phyloP scores from a whole-genome alignment of 1,139 yeast genomes.

The Waltiozyma sp. region DNA sequence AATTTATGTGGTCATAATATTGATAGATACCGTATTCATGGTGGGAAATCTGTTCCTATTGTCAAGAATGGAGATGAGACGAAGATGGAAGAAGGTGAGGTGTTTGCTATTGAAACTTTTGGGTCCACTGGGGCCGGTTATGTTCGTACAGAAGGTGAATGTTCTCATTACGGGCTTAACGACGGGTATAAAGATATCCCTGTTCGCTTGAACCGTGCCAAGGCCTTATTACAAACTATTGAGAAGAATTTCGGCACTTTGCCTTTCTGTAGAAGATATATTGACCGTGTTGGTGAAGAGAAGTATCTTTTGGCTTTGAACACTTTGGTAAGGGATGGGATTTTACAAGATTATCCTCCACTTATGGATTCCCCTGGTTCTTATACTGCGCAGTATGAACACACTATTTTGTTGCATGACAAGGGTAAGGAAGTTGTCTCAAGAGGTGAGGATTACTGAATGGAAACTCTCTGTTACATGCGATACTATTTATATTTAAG shows the following conservation, averaged over 20 bases:
- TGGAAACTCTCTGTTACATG: not conserved
- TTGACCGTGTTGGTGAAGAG: constrained; percentile 87
- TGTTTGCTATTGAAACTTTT: constrained; percentile 95
- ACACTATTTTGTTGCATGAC: constrained; percentile 83
- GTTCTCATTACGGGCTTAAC: constrained; percentile 80
- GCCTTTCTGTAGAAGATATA: constrained; percentile 93
- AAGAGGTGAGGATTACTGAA: constrained; percentile 81
- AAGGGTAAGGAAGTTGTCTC: constrained; percentile 90
- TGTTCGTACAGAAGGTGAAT: constrained; percentile 80
- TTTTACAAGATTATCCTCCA: constrained; percentile 96
- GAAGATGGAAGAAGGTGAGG: constrained; percentile 98
- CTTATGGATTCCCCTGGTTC: constrained; percentile 72
- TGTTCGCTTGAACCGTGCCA: constrained; percentile 54
- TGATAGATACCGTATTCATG: constrained; percentile 74
- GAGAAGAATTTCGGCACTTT: constrained; percentile 81
- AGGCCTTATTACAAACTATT: constrained; percentile 53
- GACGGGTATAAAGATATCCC: constrained; percentile 32
- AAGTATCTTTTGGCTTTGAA: constrained; percentile 85
- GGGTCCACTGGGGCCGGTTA: constrained; percentile 95
- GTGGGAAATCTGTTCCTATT: constrained; percentile 93
- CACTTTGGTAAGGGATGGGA: constrained; percentile 74
- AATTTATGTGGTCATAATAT: constrained; percentile 94
- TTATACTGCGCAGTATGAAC: constrained; percentile 95
- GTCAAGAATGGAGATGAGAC: constrained; percentile 88
- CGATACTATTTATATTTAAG: not conserved